Evolutionary conservation across 177 flowering plant species (phyloP).

Genomic region (Vitis hybrid): DNA sequence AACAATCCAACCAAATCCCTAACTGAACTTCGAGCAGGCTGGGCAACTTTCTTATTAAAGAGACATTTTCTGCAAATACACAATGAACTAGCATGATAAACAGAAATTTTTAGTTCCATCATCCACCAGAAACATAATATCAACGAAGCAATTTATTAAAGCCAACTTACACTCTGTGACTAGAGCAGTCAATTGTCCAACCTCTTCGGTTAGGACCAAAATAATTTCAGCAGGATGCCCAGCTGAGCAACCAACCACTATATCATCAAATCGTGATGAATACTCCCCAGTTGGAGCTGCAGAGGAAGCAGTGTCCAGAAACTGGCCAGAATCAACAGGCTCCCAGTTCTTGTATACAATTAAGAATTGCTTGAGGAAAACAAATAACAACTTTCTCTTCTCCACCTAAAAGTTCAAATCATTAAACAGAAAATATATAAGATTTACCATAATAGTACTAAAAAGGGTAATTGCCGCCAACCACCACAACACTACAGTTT

Average conservation of each 20-base stretch:
- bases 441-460: neutral
- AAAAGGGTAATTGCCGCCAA: neutral
- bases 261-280: conserved; percentile 35
- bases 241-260: conserved; percentile 68
- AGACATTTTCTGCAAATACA: no score
- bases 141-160: neutral
- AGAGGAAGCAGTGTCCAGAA: conserved; percentile 38
- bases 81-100: no score
- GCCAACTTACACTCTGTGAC: conserved; percentile 67
- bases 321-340: conserved; percentile 45
- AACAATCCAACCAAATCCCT: no score
- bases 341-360: conserved; percentile 70
- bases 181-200: conserved; percentile 46
- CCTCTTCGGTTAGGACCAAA: conserved; percentile 52
- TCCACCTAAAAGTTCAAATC: conserved; percentile 52
- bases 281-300: conserved; percentile 27
- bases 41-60: no score
- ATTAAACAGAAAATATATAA: neutral
- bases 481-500: neutral
- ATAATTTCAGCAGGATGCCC: conserved; percentile 92
- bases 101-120: no score
- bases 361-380: conserved; percentile 81
- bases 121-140: neutral
- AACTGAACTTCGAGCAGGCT: no score
- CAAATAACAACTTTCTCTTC: conserved; percentile 54